phyloP scores from a whole-genome alignment of 768 basidiomycete species.

The Psilocybe subaeruginosa region DNA sequence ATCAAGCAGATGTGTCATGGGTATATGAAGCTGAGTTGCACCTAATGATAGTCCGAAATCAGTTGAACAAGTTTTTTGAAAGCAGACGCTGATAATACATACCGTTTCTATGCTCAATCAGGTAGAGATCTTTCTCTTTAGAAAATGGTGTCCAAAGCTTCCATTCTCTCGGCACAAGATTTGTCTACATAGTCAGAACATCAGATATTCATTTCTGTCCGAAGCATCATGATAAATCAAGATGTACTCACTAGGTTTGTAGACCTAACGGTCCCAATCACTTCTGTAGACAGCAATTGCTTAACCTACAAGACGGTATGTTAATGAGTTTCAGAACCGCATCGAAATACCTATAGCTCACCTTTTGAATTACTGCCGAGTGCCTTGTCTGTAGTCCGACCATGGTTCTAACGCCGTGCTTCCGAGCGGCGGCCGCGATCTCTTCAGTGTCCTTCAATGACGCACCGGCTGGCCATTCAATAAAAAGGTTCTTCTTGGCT shows the following conservation, averaged over 20 bases:
- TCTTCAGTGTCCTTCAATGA: constrained; percentile 31
- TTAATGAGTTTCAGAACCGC: no score
- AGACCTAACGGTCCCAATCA: constrained; percentile 32
- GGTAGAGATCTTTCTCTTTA: constrained; percentile 4
- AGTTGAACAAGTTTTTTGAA: not conserved
- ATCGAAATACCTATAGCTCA: constrained; percentile 1
- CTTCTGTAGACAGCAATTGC: constrained; percentile 29
- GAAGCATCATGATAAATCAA: not conserved
- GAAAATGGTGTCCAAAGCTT: not conserved
- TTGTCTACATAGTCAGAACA: not conserved
- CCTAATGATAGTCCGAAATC: constrained; percentile 16
- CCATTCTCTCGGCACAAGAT: constrained; percentile 1
- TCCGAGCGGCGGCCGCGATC: constrained; percentile 31
- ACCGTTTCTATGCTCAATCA: not conserved
- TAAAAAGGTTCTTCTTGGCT: constrained; percentile 38
- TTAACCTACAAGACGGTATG: constrained; percentile 21
- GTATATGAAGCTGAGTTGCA: constrained; percentile 27
- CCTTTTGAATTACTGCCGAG: constrained; percentile 28
- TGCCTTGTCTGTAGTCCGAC: constrained; percentile 36
- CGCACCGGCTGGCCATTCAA: constrained; percentile 41
- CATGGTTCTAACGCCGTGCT: constrained; percentile 29
- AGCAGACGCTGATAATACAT: not conserved
- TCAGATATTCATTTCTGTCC: not conserved
- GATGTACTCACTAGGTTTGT: constrained; percentile 22
- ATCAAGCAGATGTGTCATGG: constrained; percentile 29